Evolutionary conservation across 805 yeast genomes (phyloP), one percentile per base, ranked within the genome.

Genomic region (Teunomyces barrocoloradensis): DNA sequence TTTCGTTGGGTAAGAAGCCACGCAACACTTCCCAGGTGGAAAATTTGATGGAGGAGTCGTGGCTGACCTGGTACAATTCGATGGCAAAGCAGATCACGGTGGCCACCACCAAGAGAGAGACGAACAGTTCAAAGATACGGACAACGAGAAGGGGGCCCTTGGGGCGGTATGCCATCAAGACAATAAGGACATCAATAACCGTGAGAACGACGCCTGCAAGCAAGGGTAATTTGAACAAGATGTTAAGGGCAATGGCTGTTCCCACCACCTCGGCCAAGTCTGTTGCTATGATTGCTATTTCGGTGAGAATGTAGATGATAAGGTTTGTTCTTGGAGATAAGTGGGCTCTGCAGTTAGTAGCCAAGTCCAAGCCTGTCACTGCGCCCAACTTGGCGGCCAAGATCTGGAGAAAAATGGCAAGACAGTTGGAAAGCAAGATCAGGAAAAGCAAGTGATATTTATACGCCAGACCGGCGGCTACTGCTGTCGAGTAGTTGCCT

Each of bases 231-330:
- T 80, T 77, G 61, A 91, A 82, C 37, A 94, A 69, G 47, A 92
- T 89, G 56, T 94, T 89, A 48, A 92, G 75, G 0, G 98, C 85
- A 48, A 92, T 89, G 3, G 98, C 97, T 3, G 97, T 89, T n/a
- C 99, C 99, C 21, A 94, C 92, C 30, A 92, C 96, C 63, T 92
- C 98, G 1, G 99, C 97, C 53, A 94, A 78, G 68, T 92, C 99
- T 0, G 98, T 92, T 2, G 97, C 97, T 37, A 92, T 83, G 49
- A 92, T 92, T 17, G 98, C 96, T 15, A 85, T 69, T 60, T 92
- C 98, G 0, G 97, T 95, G 51, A 91, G 75, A 2, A 83, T 62
- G 63, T 92, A 91, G 20, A 90, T 68, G 27, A 77, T 57, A 35
- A 84, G 56, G 58, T 86, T 87, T 28, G 87, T 58, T 50, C 75